Base-by-base conservation (phyloP, 495 filamentous ascomycete species). In the Daldinia grandis region DNA sequence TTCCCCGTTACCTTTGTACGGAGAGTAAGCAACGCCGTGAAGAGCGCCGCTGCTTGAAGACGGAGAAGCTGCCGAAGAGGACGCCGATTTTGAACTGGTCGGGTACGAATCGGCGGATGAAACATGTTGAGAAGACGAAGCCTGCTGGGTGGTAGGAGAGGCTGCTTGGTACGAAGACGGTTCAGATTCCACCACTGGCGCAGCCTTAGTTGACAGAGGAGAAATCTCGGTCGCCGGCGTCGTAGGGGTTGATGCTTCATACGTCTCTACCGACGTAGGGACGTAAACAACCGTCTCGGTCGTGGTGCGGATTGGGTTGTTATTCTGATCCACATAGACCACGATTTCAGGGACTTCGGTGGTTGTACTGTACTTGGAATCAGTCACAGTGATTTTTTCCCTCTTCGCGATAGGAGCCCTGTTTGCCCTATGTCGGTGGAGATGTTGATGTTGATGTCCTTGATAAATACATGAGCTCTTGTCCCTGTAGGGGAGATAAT, bases 21-120 rank as follows among this genome's bases (percentile, higher is more conserved):
- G 91, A 6, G 89, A 87, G 77, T 94, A 96, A 1, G 89, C 86
- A 19, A 95, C 84, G 14, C 90, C 92, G 54, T 80, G 77, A 71
- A 80, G 74, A 71, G 72, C 62, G 62, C 76, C 42, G 53, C 64
- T 58, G 31, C 37, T 51, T 54, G 31, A 55, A 21, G 72, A 38
- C 14, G 64, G 38, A 33, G 71, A 51, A 49, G 70, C 14, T 38
- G 47, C 58, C n/a, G 44, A 47, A 27, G 55, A 62, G 24, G 70
- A 49, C 12, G 67, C 53, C 12, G 44, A 59, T 37, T 59, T 35
- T n/a, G 69, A 27, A 37, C 17, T 37, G 25, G 44, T 28, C 33
- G 71, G 60, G 27, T 70, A 53, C n/a, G 62, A 42, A 54, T 51
- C 60, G 24, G 71, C 62, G 50, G 74, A 57, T 21, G 63, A 62